Evolutionary conservation across 768 basidiomycete genomes (phyloP), one percentile per base, ranked within the genome.

Genomic region (Rickenella mellea): DNA sequence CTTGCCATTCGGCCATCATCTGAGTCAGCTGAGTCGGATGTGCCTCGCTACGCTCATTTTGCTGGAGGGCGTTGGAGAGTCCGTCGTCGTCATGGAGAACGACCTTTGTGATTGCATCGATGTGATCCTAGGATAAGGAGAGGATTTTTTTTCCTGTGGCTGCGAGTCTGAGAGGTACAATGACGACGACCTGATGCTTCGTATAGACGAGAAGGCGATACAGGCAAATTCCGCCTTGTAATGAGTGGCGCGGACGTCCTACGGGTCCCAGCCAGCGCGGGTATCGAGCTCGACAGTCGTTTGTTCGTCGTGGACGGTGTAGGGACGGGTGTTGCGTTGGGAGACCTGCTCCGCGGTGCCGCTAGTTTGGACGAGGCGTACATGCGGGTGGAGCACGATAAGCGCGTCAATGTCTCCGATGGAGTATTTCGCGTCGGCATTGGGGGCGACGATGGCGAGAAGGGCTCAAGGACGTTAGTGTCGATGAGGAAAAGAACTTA

Each of bases 321-420:
- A 10, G 74, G 71, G 29, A 71, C 55, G 8, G 75, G 70, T 1
- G 71, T 72, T 25, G 69, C 69, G 53, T 74, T 75, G n/a, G 69
- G 68, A 6, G 73, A 72, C 25, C 73, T 66, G 48, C 51, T 51
- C 19, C 60, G 56, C n/a, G 65, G 47, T 44, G 65, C 51, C 27
- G 70, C 70, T 39, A 72, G 70, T 42, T 69, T 62, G 28, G 65
- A 57, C 27, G 33, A 5, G 19, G 33, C 33, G 3, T 36, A 19
- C 15, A 36, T 22, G 33, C 33, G 19, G 3, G 61, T 62, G 12
- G 68, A 64, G 9, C 72, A 64, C 35, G 75, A 62, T 17, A 76
- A 56, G 29, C 75, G 76, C 42, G 71, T 65, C 28, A 76, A 76
- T 12, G 74, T 55, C 48, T 78, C 76, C 32, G 78, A 80, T 11